Percentiles rank a stretch among this genome's conserved stretches.
Conservation (phyloP, 2,329 filamentous ascomycete species). For the Ophiosphaerella narmari region DNA sequence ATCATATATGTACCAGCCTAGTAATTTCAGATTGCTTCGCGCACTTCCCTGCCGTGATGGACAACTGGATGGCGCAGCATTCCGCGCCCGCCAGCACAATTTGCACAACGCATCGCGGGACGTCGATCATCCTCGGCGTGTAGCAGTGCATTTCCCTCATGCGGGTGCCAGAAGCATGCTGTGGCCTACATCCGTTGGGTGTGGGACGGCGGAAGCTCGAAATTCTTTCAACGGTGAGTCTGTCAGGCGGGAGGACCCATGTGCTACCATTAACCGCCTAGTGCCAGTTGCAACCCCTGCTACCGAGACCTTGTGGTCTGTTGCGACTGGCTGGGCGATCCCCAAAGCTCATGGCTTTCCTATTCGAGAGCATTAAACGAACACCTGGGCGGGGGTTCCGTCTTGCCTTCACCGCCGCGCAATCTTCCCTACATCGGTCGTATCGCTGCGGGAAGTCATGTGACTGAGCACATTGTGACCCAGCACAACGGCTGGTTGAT, state of each 20-base stretch:
- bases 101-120: slow-evolving; percentile 14
- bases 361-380: slow-evolving; percentile 15
- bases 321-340: slow-evolving; percentile 18
- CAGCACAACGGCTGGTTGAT: background rate
- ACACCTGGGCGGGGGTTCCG: slow-evolving; percentile 20
- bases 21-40: slow-evolving; percentile 10
- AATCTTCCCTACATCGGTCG: slow-evolving; percentile 12
- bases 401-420: slow-evolving; percentile 27
- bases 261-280: slow-evolving; percentile 18
- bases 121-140: slow-evolving; percentile 5
- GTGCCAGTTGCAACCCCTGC: slow-evolving; percentile 11
- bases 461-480: slow-evolving; percentile 9
- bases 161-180: background rate
- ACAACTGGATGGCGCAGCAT: slow-evolving; percentile 6
- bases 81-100: slow-evolving; percentile 9
- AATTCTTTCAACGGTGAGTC: slow-evolving; percentile 26
- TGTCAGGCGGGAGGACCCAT: slow-evolving; percentile 20
- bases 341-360: slow-evolving; percentile 14
- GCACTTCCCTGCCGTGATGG: slow-evolving; percentile 7
- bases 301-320: slow-evolving; percentile 10
- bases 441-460: slow-evolving; percentile 20
- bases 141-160: slow-evolving; percentile 1
- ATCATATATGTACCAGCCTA: slow-evolving; percentile 1
- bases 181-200: background rate
- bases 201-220: background rate